Base-by-base conservation (phyloP, 2,329 filamentous ascomycete genomes). In the Amphichorda felina region DNA sequence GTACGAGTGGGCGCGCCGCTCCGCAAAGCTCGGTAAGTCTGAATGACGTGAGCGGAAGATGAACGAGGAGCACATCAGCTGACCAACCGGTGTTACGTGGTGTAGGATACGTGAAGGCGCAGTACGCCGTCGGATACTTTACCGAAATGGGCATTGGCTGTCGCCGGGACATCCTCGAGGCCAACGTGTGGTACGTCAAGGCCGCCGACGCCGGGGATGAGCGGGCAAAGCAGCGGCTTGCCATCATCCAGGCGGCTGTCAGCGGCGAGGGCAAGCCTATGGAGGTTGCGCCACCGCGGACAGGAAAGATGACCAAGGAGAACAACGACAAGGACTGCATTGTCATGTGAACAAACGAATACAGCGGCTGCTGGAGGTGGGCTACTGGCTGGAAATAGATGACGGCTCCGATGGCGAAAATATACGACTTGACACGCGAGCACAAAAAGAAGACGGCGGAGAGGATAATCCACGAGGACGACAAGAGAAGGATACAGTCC, bases 81-180 rank as follows among this genome's bases (percentile, higher is more conserved):
- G 26, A 16, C 26, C 26, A 19, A 35, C 32, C 8, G 10, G 29
- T 19, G 28, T 24, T 5, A 7, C 31, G 18, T 31, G 4, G n/a
- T 11, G 2, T 43, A 84, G 81, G 75, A 34, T 72, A 66, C 40
- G 68, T 72, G 42, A 77, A 76, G 47, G 91, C 91, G n/a, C 78
- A 95, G 55, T 98, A 96, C 49, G 86, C 91, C 0, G 76, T 94
- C 16, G 91, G 87, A 30, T 96, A 95, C 60, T 98, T 98, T 55
- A 95, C 88, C 5, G 91, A 98, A 57, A 94, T 93, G 84, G 91
- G 91, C 42, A 95, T 98, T 47, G 91, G 91, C 34, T 95, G 87
- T 56, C 82, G 87, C 26, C 79, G 86, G 33, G 91, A 98, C 55
- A 79, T 89, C n/a, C 72, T 98, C 30, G 88, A 95, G 57, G 89